A percentile compares a stretch with the other conserved stretches of the same genome.
Conservation (phyloP, 2,329 filamentous ascomycete genomes). For the Cadophora sp. region DNA sequence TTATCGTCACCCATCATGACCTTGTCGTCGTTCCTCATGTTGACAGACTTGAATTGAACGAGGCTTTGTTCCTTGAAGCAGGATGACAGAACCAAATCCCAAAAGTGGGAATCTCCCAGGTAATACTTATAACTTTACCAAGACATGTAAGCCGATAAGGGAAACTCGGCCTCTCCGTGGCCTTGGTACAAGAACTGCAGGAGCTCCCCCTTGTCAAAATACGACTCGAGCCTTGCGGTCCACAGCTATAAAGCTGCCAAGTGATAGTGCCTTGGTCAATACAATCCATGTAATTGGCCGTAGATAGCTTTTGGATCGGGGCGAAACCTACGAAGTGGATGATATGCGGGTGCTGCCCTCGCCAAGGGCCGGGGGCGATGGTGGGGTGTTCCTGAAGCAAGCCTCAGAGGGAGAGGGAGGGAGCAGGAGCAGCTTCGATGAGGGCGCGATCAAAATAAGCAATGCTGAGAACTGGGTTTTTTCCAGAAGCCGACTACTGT, state of each 20-base stretch:
- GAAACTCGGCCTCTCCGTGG: conserved; percentile 12
- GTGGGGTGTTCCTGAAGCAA: neutral
- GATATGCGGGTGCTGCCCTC: conserved; percentile 7
- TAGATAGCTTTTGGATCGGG: conserved; percentile 18
- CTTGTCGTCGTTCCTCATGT: conserved; percentile 26
- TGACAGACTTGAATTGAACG: conserved; percentile 12
- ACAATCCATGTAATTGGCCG: conserved; percentile 7
- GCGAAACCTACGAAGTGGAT: conserved; percentile 1
- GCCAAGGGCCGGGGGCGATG: neutral
- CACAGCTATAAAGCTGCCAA: conserved; percentile 11
- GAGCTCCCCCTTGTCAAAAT: conserved; percentile 9
- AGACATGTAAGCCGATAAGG: conserved; percentile 21
- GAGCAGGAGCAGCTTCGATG: neutral
- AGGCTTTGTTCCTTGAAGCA: neutral
- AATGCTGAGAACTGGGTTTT: neutral
- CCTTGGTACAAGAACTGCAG: conserved; percentile 13
- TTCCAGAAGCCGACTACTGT: neutral
- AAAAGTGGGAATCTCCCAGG: neutral
- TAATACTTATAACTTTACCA: conserved; percentile 18
- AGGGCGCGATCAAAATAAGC: conserved; percentile 7
- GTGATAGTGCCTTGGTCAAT: conserved; percentile 1
- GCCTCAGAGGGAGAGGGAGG: neutral
- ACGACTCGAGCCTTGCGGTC: neutral
- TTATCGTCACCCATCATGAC: conserved; percentile 21
- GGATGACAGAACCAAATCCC: neutral